Percentiles rank a stretch among this genome's conserved stretches.
These are phyloP conservation scores for Pseudonitzschia multiseries DNA, from an alignment of 108 stramenopile genomes.

Conservation along the genomic window DNA sequence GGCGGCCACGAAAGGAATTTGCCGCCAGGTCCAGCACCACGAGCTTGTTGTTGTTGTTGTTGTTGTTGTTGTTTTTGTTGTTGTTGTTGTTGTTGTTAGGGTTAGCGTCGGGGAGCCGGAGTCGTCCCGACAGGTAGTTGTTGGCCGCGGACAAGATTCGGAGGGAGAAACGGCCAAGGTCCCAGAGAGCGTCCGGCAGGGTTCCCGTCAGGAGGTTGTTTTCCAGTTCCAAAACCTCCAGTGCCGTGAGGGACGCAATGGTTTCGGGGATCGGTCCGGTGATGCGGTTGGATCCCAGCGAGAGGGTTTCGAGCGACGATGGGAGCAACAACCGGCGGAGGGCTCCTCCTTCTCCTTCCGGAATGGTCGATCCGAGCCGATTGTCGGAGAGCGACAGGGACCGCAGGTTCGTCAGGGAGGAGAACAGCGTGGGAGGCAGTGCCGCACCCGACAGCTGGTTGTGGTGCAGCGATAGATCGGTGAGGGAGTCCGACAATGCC, in stretches of 20 bases:
- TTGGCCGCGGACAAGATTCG: constrained; percentile 3
- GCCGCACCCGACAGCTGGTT: constrained; percentile 29
- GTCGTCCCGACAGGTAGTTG: background rate
- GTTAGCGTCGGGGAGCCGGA: constrained; percentile 13
- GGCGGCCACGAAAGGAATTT: constrained; percentile 6
- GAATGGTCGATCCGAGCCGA: constrained; percentile 9
- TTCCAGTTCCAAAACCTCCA: constrained; percentile 21
- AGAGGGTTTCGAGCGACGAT: constrained; percentile 41
- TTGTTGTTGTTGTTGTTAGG: background rate
- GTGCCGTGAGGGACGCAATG: background rate
- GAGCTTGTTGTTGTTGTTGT: background rate
- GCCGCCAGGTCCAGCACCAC: background rate
- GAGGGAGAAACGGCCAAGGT: constrained; percentile 11
- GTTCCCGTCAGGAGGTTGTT: constrained; percentile 17
- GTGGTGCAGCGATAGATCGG: constrained; percentile 28
- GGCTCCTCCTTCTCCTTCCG: no score
- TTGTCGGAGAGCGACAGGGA: constrained; percentile 16
- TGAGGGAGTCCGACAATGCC: constrained; percentile 26
- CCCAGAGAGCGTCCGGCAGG: constrained; percentile 8
- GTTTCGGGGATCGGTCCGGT: constrained; percentile 41
- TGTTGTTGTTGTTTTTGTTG: background rate
- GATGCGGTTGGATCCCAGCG: constrained; percentile 49
- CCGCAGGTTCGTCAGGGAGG: constrained; percentile 14
- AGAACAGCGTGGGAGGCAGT: constrained; percentile 21
- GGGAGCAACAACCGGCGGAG: background rate